Evolutionary conservation across 2,329 filamentous ascomycete species (phyloP), one percentile per base, ranked within the genome.

Genomic region (Aureobasidium subglaciale): DNA sequence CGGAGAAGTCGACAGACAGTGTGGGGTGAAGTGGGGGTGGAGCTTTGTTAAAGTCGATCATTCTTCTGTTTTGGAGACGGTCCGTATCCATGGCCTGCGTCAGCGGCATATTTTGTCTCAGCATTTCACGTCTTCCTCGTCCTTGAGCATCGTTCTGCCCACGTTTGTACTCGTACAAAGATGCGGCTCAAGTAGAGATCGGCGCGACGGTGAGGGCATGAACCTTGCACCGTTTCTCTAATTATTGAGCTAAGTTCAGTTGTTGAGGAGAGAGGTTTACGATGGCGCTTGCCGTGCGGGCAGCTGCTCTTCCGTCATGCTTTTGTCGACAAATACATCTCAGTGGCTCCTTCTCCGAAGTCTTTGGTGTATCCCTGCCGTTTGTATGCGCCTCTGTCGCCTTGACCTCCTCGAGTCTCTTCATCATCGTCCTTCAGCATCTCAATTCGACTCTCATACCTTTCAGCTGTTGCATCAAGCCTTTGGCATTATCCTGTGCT

Each of bases 91-190:
- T 42, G n/a, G 11, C 13, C 43, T 48, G 43, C 43, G 43, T 48
- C 29, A 48, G 43, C 25, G 43, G 43, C 43, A 48, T 35, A 48
- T 24, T 48, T 35, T 48, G 43, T 48, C 43, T 35, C 43, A 35
- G 30, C 43, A 35, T 24, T 35, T 34, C 25, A 20, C 43, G 43
- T 35, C 30, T 34, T 25, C 7, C 25, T 48, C 29, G 18, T 11
- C 13, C 30, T n/a, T 32, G 10, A 45, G 13, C 20, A 18, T 48
- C 30, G 11, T 20, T 11, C 43, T n/a, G 29, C 24, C 15, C 32
- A 18, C 29, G 13, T 24, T n/a, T 20, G 15, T 20, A 29, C 15
- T 24, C 46, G 34, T 37, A 29, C 46, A 27, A 10, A 29, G 3
- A 50, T 32, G 46, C 46, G 16, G 25, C 16, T 50, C 10, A 38